A percentile compares a stretch with the other conserved stretches of the same genome.
Evolutionary conservation across 768 basidiomycete species (phyloP).

Genomic region (Lentinus tigrinus): DNA sequence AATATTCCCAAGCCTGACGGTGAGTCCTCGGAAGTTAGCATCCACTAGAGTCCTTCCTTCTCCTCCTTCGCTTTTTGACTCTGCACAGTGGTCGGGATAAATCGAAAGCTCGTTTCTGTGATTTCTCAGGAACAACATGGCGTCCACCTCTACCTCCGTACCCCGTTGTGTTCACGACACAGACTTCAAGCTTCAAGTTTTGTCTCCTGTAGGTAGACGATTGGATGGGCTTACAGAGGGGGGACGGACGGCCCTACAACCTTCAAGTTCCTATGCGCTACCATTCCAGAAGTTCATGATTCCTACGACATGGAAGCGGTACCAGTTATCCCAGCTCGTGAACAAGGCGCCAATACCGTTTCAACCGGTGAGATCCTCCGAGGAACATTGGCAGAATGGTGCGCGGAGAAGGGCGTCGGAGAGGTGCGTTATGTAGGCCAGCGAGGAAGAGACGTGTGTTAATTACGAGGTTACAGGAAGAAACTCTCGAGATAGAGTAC

Average conservation of each 20-base stretch:
- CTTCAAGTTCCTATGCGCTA: constrained; percentile 67
- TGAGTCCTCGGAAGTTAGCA: too few relatives aligned
- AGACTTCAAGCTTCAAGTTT: too few relatives aligned
- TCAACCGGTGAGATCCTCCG: constrained; percentile 85
- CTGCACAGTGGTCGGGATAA: too few relatives aligned
- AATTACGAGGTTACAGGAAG: constrained; percentile 53
- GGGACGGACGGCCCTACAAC: too few relatives aligned
- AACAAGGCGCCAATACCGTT: too few relatives aligned
- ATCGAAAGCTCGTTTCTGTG: too few relatives aligned
- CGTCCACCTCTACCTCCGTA: constrained; percentile 27
- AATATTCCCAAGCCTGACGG: too few relatives aligned
- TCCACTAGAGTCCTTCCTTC: too few relatives aligned
- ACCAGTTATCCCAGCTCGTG: constrained; percentile 93
- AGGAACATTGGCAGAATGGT: constrained; percentile 72
- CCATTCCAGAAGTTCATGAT: constrained; percentile 92
- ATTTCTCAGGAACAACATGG: too few relatives aligned
- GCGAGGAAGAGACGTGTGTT: neutral
- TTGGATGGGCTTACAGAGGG: too few relatives aligned
- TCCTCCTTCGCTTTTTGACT: too few relatives aligned
- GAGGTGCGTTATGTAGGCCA: constrained; percentile 49
- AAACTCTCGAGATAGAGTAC: constrained; percentile 90
- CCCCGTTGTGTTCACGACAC: constrained; percentile 72
- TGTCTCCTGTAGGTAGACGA: too few relatives aligned
- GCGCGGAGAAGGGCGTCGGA: constrained; percentile 62
- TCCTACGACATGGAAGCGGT: constrained; percentile 87